A percentile compares a stretch with the other conserved stretches of the same genome.
These are phyloP conservation scores for Excoecaria cochinchinensis DNA, from an alignment of 345 rosid genomes.

Conservation along the genomic window DNA sequence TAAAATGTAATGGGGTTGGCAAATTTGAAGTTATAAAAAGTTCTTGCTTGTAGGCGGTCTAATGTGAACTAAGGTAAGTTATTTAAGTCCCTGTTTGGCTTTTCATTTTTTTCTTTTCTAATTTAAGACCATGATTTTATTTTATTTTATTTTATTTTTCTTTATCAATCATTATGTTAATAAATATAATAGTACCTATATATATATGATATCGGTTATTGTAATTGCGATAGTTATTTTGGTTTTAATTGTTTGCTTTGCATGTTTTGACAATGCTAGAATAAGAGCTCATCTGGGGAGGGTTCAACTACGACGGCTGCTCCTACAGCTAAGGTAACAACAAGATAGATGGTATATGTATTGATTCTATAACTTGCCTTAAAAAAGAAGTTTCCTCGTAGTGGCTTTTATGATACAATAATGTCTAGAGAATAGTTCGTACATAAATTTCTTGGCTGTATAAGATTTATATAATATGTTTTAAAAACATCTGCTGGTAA, in stretches of 20 bases:
- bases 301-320: conserved; percentile 53
- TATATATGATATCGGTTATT: not conserved
- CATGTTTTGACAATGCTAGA: conserved; percentile 36
- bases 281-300: conserved; percentile 56
- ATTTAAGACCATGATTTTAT: too few species aligned
- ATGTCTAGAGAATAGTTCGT: not conserved
- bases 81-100: too few species aligned
- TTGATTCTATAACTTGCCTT: not conserved
- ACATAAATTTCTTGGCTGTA: not conserved
- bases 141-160: too few species aligned
- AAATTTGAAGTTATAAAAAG: too few species aligned
- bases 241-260: conserved; percentile 6
- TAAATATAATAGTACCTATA: not conserved
- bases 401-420: not conserved
- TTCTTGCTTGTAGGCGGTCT: too few species aligned
- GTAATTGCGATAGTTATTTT: not conserved
- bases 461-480: not conserved
- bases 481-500: not conserved
- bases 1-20: too few species aligned
- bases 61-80: too few species aligned
- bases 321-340: conserved; percentile 45
- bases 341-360: not conserved
- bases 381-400: not conserved
- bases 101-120: too few species aligned
- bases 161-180: too few species aligned